Conservation (phyloP, 2,329 filamentous ascomycete genomes). For the Monosporascus sp. region DNA sequence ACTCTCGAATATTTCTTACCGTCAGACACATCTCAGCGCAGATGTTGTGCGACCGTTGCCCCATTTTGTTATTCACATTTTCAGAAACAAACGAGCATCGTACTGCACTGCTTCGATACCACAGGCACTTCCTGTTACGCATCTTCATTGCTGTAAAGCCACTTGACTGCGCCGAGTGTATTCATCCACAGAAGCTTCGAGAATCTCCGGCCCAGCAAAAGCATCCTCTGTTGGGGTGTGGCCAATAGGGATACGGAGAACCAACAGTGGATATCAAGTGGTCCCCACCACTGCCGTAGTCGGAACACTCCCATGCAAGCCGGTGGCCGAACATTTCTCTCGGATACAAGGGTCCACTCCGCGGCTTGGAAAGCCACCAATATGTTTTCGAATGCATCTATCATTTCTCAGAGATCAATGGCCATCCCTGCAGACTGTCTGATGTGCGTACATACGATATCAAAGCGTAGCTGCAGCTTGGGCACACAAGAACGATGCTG, state of each 20-base stretch:
- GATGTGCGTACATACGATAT: too few relatives aligned
- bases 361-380: conserved; percentile 19
- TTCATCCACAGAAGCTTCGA: conserved; percentile 39
- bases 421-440: too few relatives aligned
- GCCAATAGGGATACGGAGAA: neutral
- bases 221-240: neutral
- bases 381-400: conserved; percentile 10
- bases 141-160: conserved; percentile 3
- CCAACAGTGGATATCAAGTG: neutral
- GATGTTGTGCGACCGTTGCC: neutral
- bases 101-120: too few relatives aligned
- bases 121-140: too few relatives aligned
- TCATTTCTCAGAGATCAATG: conserved; percentile 2
- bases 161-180: conserved; percentile 5
- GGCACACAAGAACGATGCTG: conserved; percentile 1
- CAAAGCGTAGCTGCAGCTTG: too few relatives aligned
- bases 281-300: conserved; percentile 17
- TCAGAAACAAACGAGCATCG: too few relatives aligned
- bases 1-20: neutral
- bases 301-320: conserved; percentile 19
- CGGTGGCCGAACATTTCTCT: conserved; percentile 19
- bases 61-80: too few relatives aligned
- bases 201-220: conserved; percentile 23
- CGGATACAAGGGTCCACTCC: conserved; percentile 15
- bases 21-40: neutral